Evolutionary conservation across 1,284 basidiomycete species (phyloP).

Genomic region (Tranzscheliella williamsii): DNA sequence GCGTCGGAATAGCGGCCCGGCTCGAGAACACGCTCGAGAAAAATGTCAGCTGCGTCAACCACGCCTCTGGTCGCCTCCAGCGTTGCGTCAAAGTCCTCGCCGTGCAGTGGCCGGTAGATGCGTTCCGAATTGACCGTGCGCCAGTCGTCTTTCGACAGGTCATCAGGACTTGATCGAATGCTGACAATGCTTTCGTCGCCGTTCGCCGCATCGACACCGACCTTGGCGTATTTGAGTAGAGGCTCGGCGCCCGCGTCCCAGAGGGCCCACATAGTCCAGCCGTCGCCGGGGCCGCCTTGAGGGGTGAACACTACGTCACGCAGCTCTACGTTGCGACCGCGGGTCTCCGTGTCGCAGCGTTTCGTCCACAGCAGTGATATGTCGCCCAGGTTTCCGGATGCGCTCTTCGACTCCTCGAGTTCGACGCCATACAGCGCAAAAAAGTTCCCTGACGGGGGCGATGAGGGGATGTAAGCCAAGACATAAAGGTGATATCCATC

Average conservation of each 20-base stretch:
- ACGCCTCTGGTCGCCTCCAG: constrained; percentile 28
- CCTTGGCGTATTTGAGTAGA: constrained; percentile 36
- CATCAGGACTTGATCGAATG: constrained; percentile 14
- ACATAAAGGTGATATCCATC: constrained; percentile 37
- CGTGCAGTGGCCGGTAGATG: constrained; percentile 45
- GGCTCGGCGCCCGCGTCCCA: constrained; percentile 52
- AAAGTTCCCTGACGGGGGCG: constrained; percentile 42
- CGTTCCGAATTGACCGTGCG: constrained; percentile 32
- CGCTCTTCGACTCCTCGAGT: constrained; percentile 43
- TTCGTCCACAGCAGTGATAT: constrained; percentile 51
- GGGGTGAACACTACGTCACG: constrained; percentile 46
- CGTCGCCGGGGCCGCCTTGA: constrained; percentile 9
- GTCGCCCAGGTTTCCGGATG: constrained; percentile 48
- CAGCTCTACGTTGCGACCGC: constrained; percentile 47
- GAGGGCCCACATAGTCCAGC: constrained; percentile 50
- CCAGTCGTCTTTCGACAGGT: constrained; percentile 35
- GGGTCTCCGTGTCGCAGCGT: constrained; percentile 42
- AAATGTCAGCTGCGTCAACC: constrained; percentile 37
- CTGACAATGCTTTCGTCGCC: constrained; percentile 21
- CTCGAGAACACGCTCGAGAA: constrained; percentile 48
- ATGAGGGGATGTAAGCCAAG: constrained; percentile 50
- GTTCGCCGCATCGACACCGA: constrained; percentile 28
- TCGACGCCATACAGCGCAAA: constrained; percentile 53
- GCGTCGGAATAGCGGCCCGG: constrained; percentile 46
- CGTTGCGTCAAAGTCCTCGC: constrained; percentile 45